Conservation (phyloP, 768 basidiomycete species). For the Mycena amicta region DNA sequence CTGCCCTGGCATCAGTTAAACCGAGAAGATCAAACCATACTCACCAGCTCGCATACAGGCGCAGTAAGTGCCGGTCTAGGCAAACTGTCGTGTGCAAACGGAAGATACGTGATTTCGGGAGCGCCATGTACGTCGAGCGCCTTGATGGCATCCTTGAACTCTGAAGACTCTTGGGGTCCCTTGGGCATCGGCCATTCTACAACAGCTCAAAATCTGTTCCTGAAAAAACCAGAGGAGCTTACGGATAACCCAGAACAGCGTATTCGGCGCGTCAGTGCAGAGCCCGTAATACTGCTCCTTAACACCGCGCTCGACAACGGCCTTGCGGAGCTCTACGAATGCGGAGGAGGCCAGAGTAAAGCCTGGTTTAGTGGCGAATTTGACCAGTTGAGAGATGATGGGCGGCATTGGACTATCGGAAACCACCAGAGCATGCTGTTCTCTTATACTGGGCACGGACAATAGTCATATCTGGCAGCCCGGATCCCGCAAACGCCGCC, state of each 20-base stretch:
- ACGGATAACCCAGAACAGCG: constrained; percentile 27
- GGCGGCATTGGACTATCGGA: constrained; percentile 25
- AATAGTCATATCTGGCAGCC: no score
- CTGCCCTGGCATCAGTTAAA: neutral
- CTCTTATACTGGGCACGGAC: no score
- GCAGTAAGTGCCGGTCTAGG: constrained; percentile 24
- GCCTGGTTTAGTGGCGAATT: constrained; percentile 14
- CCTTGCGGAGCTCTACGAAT: constrained; percentile 19
- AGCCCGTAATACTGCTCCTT: constrained; percentile 28
- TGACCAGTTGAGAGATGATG: constrained; percentile 23
- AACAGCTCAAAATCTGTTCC: neutral
- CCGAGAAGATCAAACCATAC: neutral
- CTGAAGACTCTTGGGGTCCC: constrained; percentile 6
- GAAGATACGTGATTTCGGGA: constrained; percentile 15
- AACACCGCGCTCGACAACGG: constrained; percentile 17
- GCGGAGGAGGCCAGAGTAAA: constrained; percentile 19
- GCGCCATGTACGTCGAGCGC: constrained; percentile 17
- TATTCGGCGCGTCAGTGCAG: constrained; percentile 8
- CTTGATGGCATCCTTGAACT: constrained; percentile 22
- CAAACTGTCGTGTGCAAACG: constrained; percentile 20
- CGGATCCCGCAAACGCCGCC: no score
- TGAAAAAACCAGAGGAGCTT: neutral
- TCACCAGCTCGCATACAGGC: constrained; percentile 26
- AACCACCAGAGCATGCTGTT: no score
- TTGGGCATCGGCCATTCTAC: constrained; percentile 24